Evolutionary conservation across 306 rosid genomes (phyloP), one percentile per base, ranked within the genome.

Genomic region (Lotus japonicus): DNA sequence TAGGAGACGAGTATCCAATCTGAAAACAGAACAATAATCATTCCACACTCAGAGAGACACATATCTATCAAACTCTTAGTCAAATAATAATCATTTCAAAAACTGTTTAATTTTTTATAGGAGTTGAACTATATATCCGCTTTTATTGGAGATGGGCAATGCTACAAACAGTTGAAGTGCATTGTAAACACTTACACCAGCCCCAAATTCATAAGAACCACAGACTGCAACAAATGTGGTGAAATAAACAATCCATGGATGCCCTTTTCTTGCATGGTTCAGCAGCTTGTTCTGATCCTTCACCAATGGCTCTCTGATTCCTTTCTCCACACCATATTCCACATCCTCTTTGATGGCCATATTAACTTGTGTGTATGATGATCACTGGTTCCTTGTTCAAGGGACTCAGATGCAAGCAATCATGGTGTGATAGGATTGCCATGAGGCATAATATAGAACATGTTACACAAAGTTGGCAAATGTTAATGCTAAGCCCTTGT

Each of bases 1-100:
- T 76, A 7, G 99, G 99, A 18, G 99, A 94, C 42, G 99, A 94
- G 77, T 88, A 94, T 64, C 97, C 97, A 28, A 67, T 90, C 99
- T 94, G 89, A 9, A 78, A 75, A 59, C 61, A 28, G 3, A 61
- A 36, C 19, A 54, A 78, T 14, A 75, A 46, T 46, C 42, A 79
- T 12, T 73, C 3, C 33, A 60, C 36, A n/a, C n/a, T n/a, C n/a
- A 31, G 6, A 31, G 36, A 31, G 3, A 31, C 36, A 31, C 36
- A 5, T 31, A 31, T 31, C 36, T 5, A 6, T 31, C 36, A 31
- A 31, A 31, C 33, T 28, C 33, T 28, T 28, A 28, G 33, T 2
- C 33, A 28, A 28, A 28, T 2, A 28, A n/a, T n/a, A n/a, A n/a
- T 26, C 11, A 3, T 8, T 26, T 26, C 4, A 4, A 17, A 16